Evolutionary conservation across 306 rosid species (phyloP), one percentile per base, ranked within the genome.

Genomic region (Vigna hirtella): DNA sequence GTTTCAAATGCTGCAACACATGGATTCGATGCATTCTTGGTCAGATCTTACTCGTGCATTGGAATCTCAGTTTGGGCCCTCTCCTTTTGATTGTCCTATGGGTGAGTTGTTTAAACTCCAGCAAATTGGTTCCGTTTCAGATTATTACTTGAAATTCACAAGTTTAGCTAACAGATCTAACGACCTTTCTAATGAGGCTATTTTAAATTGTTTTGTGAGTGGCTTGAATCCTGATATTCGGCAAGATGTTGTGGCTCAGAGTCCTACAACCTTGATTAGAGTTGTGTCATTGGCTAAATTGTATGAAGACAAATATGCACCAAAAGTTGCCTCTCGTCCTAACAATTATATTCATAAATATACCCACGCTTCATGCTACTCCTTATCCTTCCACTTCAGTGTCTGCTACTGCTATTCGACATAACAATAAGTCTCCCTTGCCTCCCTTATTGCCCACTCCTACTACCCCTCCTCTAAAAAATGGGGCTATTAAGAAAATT

Each of bases 111-210:
- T 47, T 11, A 47, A 47, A 47, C 12, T 47, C 0, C 50, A 47
- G 0, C n/a, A 47, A 47, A 47, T 3, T 0, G n/a, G 50, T 12
- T 9, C 5, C 0, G 5, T 47, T 11, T 47, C n/a, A 2, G 5
- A 47, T 4, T 47, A 47, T 47, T 47, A 12, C 3, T 20, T 47
- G 16, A 12, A 47, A 47, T 47, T 47, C 50, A 47, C 11, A 15
- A 9, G 14, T 10, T 4, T 47, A 3, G 50, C 50, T 9, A 47
- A 47, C 3, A 10, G n/a, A 10, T 47, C n/a, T 11, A 0, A 3
- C 0, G n/a, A 1, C 5, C 12, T 47, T 9, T 3, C 50, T 0
- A 4, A 11, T 0, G 6, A 47, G 0, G n/a, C 16, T 2, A 1
- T 47, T 3, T 12, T 47, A 11, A 47, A 47, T 12, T 47, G 5